A percentile compares a stretch with the other conserved stretches of the same genome.
Evolutionary conservation across 768 basidiomycete genomes (phyloP).

Genomic region (Lactifluus volemus): DNA sequence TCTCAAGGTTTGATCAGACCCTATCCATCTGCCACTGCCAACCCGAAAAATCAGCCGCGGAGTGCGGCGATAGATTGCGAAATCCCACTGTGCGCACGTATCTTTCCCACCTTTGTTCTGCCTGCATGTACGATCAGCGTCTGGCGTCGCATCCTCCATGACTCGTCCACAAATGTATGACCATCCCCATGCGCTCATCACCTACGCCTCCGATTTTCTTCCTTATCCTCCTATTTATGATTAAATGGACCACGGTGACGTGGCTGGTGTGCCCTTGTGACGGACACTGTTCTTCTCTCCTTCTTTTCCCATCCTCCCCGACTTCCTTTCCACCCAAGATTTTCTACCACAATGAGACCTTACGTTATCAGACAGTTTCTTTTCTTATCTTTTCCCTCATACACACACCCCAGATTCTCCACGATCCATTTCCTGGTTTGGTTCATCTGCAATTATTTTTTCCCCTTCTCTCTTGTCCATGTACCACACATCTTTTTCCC

Average conservation of each 20-base stretch:
- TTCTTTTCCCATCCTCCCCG: not conserved
- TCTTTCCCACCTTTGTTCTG: not conserved
- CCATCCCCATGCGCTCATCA: not conserved
- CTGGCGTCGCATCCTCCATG: slow-evolving; percentile 1
- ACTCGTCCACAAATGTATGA: slow-evolving; percentile 17
- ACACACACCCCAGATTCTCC: not conserved
- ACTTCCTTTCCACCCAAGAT: too few relatives aligned
- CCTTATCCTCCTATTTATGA: slow-evolving; percentile 12
- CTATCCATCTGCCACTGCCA: not conserved
- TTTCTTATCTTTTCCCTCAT: not conserved
- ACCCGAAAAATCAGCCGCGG: slow-evolving; percentile 7
- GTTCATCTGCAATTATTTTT: not conserved
- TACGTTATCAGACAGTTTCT: not conserved
- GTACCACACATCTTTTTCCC: slow-evolving; percentile 6
- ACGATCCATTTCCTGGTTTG: not conserved
- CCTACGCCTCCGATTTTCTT: not conserved
- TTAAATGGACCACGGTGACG: slow-evolving; percentile 9
- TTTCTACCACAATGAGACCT: not conserved
- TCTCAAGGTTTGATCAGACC: not conserved
- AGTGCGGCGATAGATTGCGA: slow-evolving; percentile 2
- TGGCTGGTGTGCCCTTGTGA: slow-evolving; percentile 12
- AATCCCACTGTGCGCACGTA: not conserved
- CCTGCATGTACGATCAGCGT: slow-evolving; percentile 9
- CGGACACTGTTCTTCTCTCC: slow-evolving; percentile 5
- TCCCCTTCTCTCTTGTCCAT: not conserved